Evolutionary conservation across 805 yeast species (phyloP), one percentile per base, ranked within the genome.

Genomic region (Kuraishia molischiana): DNA sequence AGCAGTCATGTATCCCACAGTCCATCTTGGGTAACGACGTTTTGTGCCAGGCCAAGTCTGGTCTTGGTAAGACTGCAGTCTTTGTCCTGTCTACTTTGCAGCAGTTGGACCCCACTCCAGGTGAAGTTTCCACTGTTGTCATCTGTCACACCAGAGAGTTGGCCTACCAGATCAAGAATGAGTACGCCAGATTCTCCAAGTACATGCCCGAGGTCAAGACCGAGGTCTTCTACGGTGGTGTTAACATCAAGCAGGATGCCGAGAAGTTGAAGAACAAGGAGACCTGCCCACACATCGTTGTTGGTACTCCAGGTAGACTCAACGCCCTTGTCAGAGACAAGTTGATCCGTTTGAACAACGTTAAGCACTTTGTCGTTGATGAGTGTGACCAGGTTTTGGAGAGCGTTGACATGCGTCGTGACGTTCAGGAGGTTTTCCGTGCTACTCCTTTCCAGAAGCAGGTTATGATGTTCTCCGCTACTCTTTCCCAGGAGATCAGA

Each of bases 391-490:
- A 89, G 68, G 97, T 90, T 40, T 74, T 90, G 62, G 97, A 92
- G 69, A 52, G 50, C 45, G 48, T 58, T 43, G 53, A 83, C 54
- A 90, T 90, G 98, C 85, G 98, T 73, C 81, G 95, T 62, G 98
- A 90, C 58, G 96, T 90, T 42, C 98, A 90, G 72, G 97, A 90
- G 59, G 84, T 92, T 47, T 90, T 92, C 79, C 81, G 96, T 64
- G 85, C 85, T 44, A 90, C 98, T 37, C 98, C 98, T 48, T 95
- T 85, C 66, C 95, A 90, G 62, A 90, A 90, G 67, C 98, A 90
- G 70, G 97, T 92, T 40, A 89, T 92, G 97, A 90, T 90, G 96
- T 90, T 90, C 65, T 84, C 95, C 43, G 98, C 98, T 48, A 90
- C 98, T 40, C 73, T 90, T 52, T 79, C 95, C 35, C 85, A 77